A percentile compares a stretch with the other conserved stretches of the same genome.
Evolutionary conservation across 192 early-diverging fungal genomes (phyloP).

Genomic region (Coemansia sp.): DNA sequence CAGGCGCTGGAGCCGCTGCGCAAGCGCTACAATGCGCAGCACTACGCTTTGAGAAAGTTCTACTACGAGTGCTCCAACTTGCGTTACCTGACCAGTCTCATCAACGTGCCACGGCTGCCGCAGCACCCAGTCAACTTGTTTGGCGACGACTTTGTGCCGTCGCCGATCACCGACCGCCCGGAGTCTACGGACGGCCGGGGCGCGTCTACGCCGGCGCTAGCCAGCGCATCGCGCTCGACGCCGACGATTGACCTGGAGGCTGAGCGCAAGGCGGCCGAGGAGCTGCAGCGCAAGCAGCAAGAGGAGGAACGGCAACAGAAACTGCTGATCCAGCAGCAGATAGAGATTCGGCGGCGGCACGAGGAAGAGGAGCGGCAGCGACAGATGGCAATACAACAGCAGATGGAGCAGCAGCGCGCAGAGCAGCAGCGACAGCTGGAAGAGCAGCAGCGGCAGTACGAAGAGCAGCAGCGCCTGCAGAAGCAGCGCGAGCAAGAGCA

Average conservation of each 20-base stretch:
- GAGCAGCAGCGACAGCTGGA: slow-evolving; percentile 59
- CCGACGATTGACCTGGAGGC: slow-evolving; percentile 63
- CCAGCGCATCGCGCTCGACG: slow-evolving; percentile 46
- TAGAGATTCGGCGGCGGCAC: slow-evolving; percentile 56
- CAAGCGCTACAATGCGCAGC: slow-evolving; percentile 78
- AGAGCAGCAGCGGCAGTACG: slow-evolving; percentile 68
- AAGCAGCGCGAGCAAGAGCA: slow-evolving; percentile 67
- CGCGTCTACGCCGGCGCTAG: slow-evolving; percentile 42
- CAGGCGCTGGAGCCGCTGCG: slow-evolving; percentile 87
- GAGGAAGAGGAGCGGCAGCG: slow-evolving; percentile 59
- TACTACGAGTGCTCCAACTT: slow-evolving; percentile 88
- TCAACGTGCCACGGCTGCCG: slow-evolving; percentile 80
- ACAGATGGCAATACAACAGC: slow-evolving; percentile 41
- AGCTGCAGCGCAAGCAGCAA: slow-evolving; percentile 62
- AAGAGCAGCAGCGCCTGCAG: slow-evolving; percentile 72
- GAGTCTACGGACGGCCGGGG: slow-evolving; percentile 14
- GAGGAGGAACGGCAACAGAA: slow-evolving; percentile 59
- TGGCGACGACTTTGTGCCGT: slow-evolving; percentile 59
- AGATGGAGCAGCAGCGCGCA: slow-evolving; percentile 59
- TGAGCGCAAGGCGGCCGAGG: slow-evolving; percentile 56
- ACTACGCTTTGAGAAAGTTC: slow-evolving; percentile 83
- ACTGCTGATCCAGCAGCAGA: slow-evolving; percentile 51
- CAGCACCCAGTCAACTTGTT: slow-evolving; percentile 81
- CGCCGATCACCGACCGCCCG: slow-evolving; percentile 58
- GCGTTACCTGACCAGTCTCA: slow-evolving; percentile 89